Percentiles rank a stretch among this genome's conserved stretches.
phyloP scores from a whole-genome alignment of 176 grass and related monocot species.

The Carex kokanica region DNA sequence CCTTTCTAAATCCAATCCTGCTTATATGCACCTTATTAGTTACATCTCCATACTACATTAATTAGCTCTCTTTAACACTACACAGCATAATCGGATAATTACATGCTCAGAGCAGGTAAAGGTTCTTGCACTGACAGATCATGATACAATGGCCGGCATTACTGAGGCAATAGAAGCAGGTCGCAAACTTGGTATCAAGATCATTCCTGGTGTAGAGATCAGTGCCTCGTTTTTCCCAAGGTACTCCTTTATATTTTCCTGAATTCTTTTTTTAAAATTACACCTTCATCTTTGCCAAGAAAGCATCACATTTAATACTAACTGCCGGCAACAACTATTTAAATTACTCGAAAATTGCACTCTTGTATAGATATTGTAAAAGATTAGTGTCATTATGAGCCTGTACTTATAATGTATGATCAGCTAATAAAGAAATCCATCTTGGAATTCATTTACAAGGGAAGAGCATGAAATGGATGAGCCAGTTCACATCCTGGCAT shows the following conservation, averaged over 20 bases:
- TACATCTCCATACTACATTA: background rate
- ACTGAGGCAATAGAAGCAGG: conserved; percentile 50
- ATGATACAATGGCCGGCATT: conserved; percentile 73
- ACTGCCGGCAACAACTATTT: background rate
- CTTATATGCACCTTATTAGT: background rate
- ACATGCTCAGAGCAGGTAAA: conserved; percentile 62
- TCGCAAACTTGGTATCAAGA: conserved; percentile 43
- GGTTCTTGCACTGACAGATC: conserved; percentile 72
- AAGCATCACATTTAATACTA: background rate
- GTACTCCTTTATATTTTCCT: conserved; percentile 25
- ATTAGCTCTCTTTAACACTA: background rate
- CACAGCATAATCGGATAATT: conserved; percentile 19
- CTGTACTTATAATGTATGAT: background rate
- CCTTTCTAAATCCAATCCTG: background rate
- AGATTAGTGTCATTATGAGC: background rate
- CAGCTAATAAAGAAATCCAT: conserved; percentile 16
- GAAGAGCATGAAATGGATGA: conserved; percentile 36
- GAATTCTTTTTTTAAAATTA: background rate
- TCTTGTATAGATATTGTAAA: background rate
- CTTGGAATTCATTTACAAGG: conserved; percentile 30
- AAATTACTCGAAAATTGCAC: background rate
- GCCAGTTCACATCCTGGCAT: conserved; percentile 77
- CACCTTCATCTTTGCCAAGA: background rate
- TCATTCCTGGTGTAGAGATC: conserved; percentile 77
- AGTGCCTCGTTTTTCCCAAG: conserved; percentile 49